Evolutionary conservation across 176 grass and related monocot species (phyloP).

Genomic region (Avena eriantha): DNA sequence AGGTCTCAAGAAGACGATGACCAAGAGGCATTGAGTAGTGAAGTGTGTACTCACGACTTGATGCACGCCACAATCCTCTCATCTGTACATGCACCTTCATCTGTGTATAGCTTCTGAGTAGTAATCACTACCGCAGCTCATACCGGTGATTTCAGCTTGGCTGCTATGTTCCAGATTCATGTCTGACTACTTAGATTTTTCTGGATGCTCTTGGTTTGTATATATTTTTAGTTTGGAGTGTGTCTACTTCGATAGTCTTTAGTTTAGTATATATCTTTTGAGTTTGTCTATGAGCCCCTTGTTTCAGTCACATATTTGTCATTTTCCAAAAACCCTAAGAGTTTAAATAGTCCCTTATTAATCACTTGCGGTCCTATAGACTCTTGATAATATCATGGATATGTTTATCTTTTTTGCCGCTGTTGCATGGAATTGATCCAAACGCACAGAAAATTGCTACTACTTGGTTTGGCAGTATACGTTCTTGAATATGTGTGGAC

Average conservation of each 20-base stretch:
- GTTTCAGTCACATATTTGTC: neutral
- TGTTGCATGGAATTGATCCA: neutral
- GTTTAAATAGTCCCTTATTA: neutral
- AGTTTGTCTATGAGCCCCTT: neutral
- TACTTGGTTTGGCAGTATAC: neutral
- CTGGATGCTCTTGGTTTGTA: neutral
- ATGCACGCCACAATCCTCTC: constrained; percentile 6
- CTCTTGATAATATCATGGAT: neutral
- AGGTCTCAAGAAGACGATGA: constrained; percentile 85
- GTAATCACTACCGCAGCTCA: constrained; percentile 8
- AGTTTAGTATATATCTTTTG: neutral
- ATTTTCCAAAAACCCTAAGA: neutral
- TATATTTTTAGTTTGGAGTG: constrained; percentile 1
- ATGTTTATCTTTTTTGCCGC: neutral
- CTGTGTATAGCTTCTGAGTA: constrained; percentile 36
- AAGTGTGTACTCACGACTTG: constrained; percentile 17
- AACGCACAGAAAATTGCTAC: neutral
- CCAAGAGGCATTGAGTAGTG: constrained; percentile 73
- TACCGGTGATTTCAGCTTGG: constrained; percentile 34
- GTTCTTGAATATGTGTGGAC: neutral
- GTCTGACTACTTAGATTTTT: neutral
- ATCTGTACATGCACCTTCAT: constrained; percentile 38
- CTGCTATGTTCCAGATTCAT: constrained; percentile 16
- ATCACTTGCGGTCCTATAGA: neutral
- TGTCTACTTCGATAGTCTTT: neutral